A percentile compares a stretch with the other conserved stretches of the same genome.
phyloP scores from a whole-genome alignment of 345 rosid genomes.

The Salix viminalis region DNA sequence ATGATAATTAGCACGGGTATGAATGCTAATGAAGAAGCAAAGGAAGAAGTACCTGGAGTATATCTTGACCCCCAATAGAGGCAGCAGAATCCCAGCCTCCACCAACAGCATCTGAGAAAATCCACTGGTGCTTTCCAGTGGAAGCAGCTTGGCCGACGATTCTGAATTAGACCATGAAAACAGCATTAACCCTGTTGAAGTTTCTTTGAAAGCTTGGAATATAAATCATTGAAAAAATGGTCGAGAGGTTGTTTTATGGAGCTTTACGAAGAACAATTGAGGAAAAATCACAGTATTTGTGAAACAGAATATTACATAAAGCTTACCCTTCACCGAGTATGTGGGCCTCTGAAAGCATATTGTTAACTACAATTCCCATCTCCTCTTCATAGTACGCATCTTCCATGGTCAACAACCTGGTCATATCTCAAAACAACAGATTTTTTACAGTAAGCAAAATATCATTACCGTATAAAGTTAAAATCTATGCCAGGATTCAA shows the following conservation, averaged over 20 bases:
- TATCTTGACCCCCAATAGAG: conserved; percentile 13
- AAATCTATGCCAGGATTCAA: not conserved
- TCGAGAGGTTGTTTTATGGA: not conserved
- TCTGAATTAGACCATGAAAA: conserved; percentile 14
- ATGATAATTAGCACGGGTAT: not conserved
- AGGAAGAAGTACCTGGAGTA: conserved; percentile 37
- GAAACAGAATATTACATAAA: not conserved
- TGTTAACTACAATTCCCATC: conserved; percentile 43
- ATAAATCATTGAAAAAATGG: not conserved
- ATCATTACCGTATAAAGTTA: not conserved
- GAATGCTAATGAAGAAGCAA: not conserved
- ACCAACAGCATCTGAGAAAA: conserved; percentile 43
- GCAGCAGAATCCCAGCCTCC: conserved; percentile 14
- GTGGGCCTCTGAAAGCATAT: conserved; percentile 53
- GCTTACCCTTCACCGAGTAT: conserved; percentile 83
- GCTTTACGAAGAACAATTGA: not conserved
- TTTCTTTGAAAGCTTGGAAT: not conserved
- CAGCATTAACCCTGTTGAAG: not conserved
- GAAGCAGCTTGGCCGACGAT: conserved; percentile 49
- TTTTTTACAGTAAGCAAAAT: conserved; percentile 15
- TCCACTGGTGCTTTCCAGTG: conserved; percentile 69
- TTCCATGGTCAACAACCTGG: conserved; percentile 71
- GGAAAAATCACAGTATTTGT: not conserved
- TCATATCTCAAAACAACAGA: conserved; percentile 16
- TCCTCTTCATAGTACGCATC: conserved; percentile 63